Base-by-base conservation (phyloP, 1,284 basidiomycete genomes). In the Cryptococcus floricola region DNA sequence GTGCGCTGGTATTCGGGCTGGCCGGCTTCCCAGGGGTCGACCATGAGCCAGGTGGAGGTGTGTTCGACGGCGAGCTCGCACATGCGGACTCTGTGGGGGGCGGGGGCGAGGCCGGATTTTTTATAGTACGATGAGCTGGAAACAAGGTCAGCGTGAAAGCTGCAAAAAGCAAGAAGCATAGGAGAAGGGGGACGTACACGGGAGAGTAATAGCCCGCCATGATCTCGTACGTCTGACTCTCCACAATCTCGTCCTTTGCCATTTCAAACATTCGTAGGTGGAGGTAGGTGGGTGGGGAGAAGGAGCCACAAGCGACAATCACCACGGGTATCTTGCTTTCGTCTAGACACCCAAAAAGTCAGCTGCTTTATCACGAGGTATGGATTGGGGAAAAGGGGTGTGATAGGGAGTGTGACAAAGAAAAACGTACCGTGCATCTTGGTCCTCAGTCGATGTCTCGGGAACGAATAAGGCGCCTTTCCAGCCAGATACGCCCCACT, bases 1-100 rank as follows among this genome's bases (percentile, higher is more conserved):
- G 94, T 98, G 57, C 93, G 87, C 73, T 95, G 91, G 78, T 97
- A 98, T 60, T 81, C 81, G 50, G 85, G 82, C 76, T 94, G 93
- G 68, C 91, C 87, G 23, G 92, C 91, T 77, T 98, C 94, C 94
- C 94, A 98, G 19, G 92, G 83, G 74, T 98, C 94, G 42, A 96
- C 89, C 94, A 97, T 98, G 44, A 78, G 67, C 77, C 77, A 78
- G 1, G 75, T 77, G 14, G 70, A 73, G 8, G 77, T 78, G 73
- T 90, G 73, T 71, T 92, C 87, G 41, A 89, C 84, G 14, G 88
- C 91, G 47, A 92, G 82, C 55, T 83, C 86, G 78, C 91, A 94
- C 91, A 93, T 94, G 65, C 85, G 84, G 50, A 91, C 88, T 62
- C 90, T 83, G 75, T 93, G 87, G 55, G 80, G 75, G 49, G 89